phyloP scores from a whole-genome alignment of 129 eudicot genomes.

The Silybum marianum region DNA sequence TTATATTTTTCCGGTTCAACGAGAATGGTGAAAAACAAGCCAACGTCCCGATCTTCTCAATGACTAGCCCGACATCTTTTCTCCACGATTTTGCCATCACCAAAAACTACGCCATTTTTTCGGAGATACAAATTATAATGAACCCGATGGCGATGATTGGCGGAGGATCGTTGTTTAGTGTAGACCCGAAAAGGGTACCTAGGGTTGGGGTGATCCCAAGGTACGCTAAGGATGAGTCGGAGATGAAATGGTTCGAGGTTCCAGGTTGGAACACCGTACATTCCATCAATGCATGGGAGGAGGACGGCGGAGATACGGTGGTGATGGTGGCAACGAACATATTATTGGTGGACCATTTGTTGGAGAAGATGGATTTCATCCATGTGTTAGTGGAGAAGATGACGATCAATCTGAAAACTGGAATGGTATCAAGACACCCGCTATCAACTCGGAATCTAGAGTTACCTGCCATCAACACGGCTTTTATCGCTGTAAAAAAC shows the following conservation, averaged over 20 bases:
- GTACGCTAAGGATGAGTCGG: conserved; percentile 43
- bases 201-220: conserved; percentile 38
- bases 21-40: conserved; percentile 6
- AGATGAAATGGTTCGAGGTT: conserved; percentile 47
- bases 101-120: conserved; percentile 36
- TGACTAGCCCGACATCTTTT: conserved; percentile 27
- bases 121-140: conserved; percentile 41
- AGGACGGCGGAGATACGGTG: conserved; percentile 28
- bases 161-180: conserved; percentile 25
- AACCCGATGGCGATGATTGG: conserved; percentile 24
- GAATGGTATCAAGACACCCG: conserved; percentile 27
- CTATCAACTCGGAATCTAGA: conserved; percentile 22
- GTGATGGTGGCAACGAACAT: conserved; percentile 49
- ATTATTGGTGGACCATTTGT: conserved; percentile 22
- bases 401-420: conserved; percentile 34
- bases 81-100: conserved; percentile 47
- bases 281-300: conserved; percentile 48
- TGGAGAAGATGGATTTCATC: too few species aligned
- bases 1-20: conserved; percentile 23
- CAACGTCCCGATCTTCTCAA: conserved; percentile 33
- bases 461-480: conserved; percentile 12
- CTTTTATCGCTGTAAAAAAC: conserved; percentile 16
- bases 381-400: conserved; percentile 32
- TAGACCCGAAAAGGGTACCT: conserved; percentile 8
- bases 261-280: conserved; percentile 44